Evolutionary conservation across 2,329 filamentous ascomycete species (phyloP).

Genomic region (Ascochyta pisi): DNA sequence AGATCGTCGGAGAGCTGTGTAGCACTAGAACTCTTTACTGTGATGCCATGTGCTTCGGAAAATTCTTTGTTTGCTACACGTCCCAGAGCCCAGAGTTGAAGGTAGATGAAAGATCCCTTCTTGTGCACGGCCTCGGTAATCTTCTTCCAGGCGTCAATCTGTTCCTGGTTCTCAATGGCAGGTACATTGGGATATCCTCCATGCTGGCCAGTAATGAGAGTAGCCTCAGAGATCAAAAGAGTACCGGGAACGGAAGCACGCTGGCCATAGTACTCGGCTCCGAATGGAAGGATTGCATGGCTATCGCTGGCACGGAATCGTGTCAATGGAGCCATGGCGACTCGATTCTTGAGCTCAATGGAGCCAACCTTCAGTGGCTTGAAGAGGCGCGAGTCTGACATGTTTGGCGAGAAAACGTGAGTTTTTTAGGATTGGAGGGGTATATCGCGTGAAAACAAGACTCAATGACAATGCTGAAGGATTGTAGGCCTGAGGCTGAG

Average conservation of each 20-base stretch:
- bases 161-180: slow-evolving; percentile 60
- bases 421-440: neutral
- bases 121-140: slow-evolving; percentile 69
- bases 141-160: slow-evolving; percentile 64
- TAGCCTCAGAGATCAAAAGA: slow-evolving; percentile 66
- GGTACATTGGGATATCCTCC: slow-evolving; percentile 62
- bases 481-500: neutral
- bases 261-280: slow-evolving; percentile 62
- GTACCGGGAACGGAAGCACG: slow-evolving; percentile 61
- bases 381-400: slow-evolving; percentile 43
- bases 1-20: slow-evolving; percentile 50
- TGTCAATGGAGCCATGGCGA: slow-evolving; percentile 48
- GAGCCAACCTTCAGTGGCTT: slow-evolving; percentile 45
- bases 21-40: slow-evolving; percentile 44
- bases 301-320: slow-evolving; percentile 56
- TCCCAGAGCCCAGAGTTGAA: slow-evolving; percentile 69
- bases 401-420: slow-evolving; percentile 10
- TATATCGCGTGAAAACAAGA: neutral
- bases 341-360: slow-evolving; percentile 42
- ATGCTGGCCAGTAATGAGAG: slow-evolving; percentile 56
- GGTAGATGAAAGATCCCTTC: slow-evolving; percentile 66
- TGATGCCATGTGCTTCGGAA: slow-evolving; percentile 45
- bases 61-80: slow-evolving; percentile 57
- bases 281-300: slow-evolving; percentile 54
- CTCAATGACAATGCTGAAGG: neutral